A percentile compares a stretch with the other conserved stretches of the same genome.
Evolutionary conservation across 768 basidiomycete genomes (phyloP).

Genomic region (Hygrocybe coccinea): DNA sequence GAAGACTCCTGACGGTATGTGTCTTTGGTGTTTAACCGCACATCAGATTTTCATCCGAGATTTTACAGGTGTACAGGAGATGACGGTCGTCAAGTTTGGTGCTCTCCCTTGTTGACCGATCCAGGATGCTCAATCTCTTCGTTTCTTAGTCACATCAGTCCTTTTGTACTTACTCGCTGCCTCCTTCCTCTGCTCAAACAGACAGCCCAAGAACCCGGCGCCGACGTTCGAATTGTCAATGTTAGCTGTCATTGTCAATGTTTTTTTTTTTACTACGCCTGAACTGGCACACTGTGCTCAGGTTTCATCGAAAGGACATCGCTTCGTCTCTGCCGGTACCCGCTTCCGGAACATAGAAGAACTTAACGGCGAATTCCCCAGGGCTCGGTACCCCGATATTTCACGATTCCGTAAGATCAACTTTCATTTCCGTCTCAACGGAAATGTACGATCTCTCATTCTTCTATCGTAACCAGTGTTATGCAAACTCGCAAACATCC

Average conservation of each 20-base stretch:
- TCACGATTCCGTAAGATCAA: conserved; percentile 31
- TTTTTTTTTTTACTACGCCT: background rate
- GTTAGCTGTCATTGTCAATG: conserved; percentile 39
- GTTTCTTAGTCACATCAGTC: conserved; percentile 45
- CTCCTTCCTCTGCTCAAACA: conserved; percentile 48
- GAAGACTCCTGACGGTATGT: conserved; percentile 18
- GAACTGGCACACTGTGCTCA: conserved; percentile 12
- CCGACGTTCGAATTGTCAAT: conserved; percentile 59
- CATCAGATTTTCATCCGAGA: background rate
- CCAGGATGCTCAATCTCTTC: background rate
- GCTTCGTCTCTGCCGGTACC: conserved; percentile 14
- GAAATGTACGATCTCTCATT: too few species aligned
- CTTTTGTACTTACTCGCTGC: conserved; percentile 50
- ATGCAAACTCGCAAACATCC: conserved; percentile 47
- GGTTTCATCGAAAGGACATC: conserved; percentile 32
- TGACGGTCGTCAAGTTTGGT: conserved; percentile 47
- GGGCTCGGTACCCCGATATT: conserved; percentile 13
- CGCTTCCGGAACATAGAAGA: conserved; percentile 31
- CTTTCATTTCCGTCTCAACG: conserved; percentile 11
- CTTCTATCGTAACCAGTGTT: conserved; percentile 22
- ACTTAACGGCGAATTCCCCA: conserved; percentile 34
- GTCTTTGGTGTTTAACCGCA: conserved; percentile 12
- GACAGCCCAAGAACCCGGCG: conserved; percentile 42
- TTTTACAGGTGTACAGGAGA: conserved; percentile 34
- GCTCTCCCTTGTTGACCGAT: background rate